Evolutionary conservation across 2,329 filamentous ascomycete species (phyloP), one percentile per base, ranked within the genome.

Genomic region (Piedraia hortae): DNA sequence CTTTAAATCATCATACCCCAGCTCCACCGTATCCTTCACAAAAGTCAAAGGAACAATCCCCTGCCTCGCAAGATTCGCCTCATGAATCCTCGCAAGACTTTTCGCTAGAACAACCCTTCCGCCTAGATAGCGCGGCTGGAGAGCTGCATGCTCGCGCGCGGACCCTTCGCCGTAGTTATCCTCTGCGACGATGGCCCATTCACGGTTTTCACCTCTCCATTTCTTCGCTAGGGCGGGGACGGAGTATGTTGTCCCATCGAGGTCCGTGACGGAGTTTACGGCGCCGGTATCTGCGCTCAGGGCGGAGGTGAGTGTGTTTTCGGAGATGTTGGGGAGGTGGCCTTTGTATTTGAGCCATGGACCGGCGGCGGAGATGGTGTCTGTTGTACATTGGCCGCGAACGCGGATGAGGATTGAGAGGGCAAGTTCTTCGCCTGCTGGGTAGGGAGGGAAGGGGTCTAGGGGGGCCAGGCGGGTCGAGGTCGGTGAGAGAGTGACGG

Each of bases 281-380:
- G 90, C 80, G 34, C 70, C 72, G 0, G 82, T 97, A 30, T 74
- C 75, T 19, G 73, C 78, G 47, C 91, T 91, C 42, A 80, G 59
- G 28, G 85, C 85, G 24, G 78, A 85, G 50, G 91, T 91, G 33
- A 97, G 64, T 2, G 85, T 97, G 60, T 97, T 97, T 42, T 77
- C 77, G 35, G 69, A 73, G 46, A 97, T 97, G 56, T 97, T 97
- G 45, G 85, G 77, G 30, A 97, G 63, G 48, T 97, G 85, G 30
- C 85, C 85, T 58, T 93, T 93, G 64, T 93, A 97, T 51, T 93
- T 93, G 34, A 97, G 63, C 82, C 82, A 93, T 9, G 82, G 82
- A 4, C 82, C 82, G 1, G 82, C 82, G 15, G 82, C 82, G 16
- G 80, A 93, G 48, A 97, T 97, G 36, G 85, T 93, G 50, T 97